phyloP scores from a whole-genome alignment of 345 rosid genomes.

The Pistacia integerrima region DNA sequence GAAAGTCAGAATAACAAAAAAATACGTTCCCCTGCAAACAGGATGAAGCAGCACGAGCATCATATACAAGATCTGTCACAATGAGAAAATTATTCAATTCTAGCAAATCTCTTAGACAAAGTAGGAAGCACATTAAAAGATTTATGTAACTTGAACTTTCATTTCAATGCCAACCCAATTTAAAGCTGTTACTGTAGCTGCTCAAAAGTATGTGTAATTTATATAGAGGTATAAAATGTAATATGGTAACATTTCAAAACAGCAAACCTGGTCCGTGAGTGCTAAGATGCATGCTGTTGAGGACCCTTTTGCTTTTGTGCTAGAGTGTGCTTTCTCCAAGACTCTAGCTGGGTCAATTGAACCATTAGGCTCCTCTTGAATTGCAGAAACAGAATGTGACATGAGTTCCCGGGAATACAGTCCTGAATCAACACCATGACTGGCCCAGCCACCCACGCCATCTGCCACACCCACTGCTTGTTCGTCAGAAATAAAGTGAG shows the following conservation, averaged over 20 bases:
- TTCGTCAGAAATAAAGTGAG: slow-evolving; percentile 80
- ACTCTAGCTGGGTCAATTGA: slow-evolving; percentile 85
- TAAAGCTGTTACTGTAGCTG: neutral
- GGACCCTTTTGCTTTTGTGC: slow-evolving; percentile 85
- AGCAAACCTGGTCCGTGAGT: slow-evolving; percentile 69
- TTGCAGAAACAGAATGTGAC: slow-evolving; percentile 82
- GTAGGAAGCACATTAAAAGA: neutral
- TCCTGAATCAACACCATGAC: slow-evolving; percentile 86
- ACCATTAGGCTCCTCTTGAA: slow-evolving; percentile 86
- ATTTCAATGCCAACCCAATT: slow-evolving; percentile 5
- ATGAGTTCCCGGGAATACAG: slow-evolving; percentile 85
- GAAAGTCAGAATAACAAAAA: neutral
- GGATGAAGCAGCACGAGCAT: neutral
- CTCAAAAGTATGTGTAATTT: neutral
- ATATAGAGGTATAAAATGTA: neutral
- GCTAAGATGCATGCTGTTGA: slow-evolving; percentile 98
- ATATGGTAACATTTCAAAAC: neutral
- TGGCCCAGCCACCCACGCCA: slow-evolving; percentile 99
- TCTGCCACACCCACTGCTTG: slow-evolving; percentile 96
- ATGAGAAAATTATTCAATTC: neutral
- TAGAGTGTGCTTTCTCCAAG: slow-evolving; percentile 88
- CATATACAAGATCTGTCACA: neutral
- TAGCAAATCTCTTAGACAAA: neutral
- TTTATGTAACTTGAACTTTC: neutral
- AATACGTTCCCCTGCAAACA: neutral